Base-by-base conservation (phyloP, 345 rosid genomes). In the Corymbia maculata region DNA sequence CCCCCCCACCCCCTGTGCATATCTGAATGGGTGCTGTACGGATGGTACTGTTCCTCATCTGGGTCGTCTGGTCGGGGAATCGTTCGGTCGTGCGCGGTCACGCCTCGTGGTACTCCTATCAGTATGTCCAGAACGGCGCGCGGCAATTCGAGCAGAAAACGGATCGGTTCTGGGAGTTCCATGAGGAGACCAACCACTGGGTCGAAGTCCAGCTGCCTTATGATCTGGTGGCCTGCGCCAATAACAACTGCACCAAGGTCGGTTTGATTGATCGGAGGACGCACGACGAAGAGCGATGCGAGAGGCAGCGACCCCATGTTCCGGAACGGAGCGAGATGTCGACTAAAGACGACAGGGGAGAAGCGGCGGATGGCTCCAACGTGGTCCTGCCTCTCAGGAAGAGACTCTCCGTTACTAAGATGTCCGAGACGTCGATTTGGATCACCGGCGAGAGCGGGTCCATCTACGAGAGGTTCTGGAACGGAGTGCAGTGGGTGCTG, bases 381-480 rank as follows among this genome's bases (percentile, higher is more conserved):
- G 75, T 61, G 82, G 86, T 70, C 91, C 87, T 95, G 87, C 92
- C 94, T 52, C 85, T 68, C 68, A 95, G 98, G 52, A 95, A 93
- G 92, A 93, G 95, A 89, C 88, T 93, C 87, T 94, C 98, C 9
- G 87, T 94, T 89, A 91, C 93, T 26, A 94, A 89, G 90, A 94
- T 94, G 94, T 93, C 95, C 4, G 96, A 94, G 80, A 85, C 93
- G 50, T 95, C 96, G 32, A 90, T 94, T 36, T 95, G 97, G 97
- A 90, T 95, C 57, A 94, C 96, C 19, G 95, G 96, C 51, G 92
- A 93, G 88, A 94, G 97, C 87, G 95, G 97, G 57, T 91, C 94
- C 8, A 92, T 94, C 88, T 93, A 94, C 75, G 96, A 95, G 93
- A 92, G 96, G 92, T 95, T 92, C 88, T 95, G 96, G 96, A 95